Conservation (phyloP, 148 eudicot species). For the Gaultheria prostrata region DNA sequence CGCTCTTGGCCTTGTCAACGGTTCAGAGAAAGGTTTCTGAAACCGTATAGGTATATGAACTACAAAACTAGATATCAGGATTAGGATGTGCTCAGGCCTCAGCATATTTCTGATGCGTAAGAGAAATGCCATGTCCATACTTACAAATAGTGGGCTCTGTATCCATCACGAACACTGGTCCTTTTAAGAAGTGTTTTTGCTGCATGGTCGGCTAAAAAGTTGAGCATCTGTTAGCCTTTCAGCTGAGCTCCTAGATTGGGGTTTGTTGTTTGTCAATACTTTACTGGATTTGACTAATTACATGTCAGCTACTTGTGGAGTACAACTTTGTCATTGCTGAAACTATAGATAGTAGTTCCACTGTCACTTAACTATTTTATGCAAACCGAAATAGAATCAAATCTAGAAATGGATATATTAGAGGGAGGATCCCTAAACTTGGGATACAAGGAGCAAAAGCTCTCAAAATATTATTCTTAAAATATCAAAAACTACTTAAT, state of each 20-base stretch:
- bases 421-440: no score
- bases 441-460: no score
- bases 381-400: no score
- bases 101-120: background rate
- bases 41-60: background rate
- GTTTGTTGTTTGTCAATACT: background rate
- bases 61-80: background rate
- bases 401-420: no score
- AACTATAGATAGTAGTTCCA: background rate
- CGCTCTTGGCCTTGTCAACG: background rate
- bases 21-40: background rate
- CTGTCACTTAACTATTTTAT: background rate
- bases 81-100: background rate
- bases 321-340: background rate
- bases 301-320: slow-evolving; percentile 6
- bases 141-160: background rate
- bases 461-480: no score
- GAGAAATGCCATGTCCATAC: background rate
- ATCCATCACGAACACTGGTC: background rate
- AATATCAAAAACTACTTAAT: no score
- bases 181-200: background rate
- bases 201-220: slow-evolving; percentile 5
- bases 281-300: background rate
- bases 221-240: background rate
- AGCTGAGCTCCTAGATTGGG: background rate